Conservation (phyloP, 1,139 yeast species). For the Pichia sp. region DNA sequence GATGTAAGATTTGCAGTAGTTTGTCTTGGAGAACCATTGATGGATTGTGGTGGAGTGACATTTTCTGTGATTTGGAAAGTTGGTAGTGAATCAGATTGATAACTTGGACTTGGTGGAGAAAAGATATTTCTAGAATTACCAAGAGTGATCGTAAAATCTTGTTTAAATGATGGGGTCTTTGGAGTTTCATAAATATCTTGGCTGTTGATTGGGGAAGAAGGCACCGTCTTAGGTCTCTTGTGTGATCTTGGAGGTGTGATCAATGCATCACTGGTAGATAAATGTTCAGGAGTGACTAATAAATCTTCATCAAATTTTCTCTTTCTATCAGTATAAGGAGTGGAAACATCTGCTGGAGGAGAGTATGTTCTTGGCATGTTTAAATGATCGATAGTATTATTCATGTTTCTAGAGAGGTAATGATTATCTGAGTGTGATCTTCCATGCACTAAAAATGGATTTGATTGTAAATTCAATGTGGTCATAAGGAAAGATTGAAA, state of each 20-base stretch:
- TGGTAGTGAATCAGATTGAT: no score
- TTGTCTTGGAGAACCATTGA: constrained; percentile 35
- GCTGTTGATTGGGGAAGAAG: constrained; percentile 28
- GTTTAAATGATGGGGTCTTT: constrained; percentile 22
- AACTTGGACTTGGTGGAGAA: constrained; percentile 2
- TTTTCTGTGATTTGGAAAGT: neutral
- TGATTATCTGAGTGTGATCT: constrained; percentile 9
- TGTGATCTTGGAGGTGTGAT: constrained; percentile 20
- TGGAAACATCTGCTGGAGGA: constrained; percentile 6
- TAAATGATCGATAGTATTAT: neutral
- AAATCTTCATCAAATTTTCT: constrained; percentile 19
- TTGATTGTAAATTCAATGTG: constrained; percentile 3
- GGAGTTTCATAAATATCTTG: constrained; percentile 20
- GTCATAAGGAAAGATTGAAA: constrained; percentile 5
- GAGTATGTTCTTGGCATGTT: constrained; percentile 20
- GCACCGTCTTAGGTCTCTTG: constrained; percentile 30
- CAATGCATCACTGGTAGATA: constrained; percentile 2
- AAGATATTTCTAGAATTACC: neutral
- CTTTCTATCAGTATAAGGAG: constrained; percentile 14
- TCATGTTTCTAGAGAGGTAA: neutral
- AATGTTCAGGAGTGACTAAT: constrained; percentile 11
- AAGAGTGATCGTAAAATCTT: constrained; percentile 4
- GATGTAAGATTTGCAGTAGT: constrained; percentile 23
- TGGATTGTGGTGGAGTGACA: constrained; percentile 35
- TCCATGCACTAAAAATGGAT: constrained; percentile 12